phyloP scores from a whole-genome alignment of 208 protist genomes.

The Endotrypanum monterogeii region DNA sequence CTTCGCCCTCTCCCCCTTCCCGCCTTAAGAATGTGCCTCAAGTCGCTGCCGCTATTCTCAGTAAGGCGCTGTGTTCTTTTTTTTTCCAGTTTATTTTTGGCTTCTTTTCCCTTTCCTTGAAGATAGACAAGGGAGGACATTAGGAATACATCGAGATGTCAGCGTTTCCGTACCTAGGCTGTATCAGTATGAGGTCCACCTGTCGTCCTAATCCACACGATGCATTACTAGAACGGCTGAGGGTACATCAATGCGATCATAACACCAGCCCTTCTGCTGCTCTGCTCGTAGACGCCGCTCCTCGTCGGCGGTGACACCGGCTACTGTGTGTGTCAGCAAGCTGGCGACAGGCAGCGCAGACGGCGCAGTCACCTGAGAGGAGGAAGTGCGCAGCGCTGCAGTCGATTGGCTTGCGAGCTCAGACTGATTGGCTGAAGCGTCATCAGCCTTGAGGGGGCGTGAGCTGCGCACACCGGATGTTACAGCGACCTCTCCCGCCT shows the following conservation, averaged over 20 bases:
- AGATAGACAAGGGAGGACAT: no score
- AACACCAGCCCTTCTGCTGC: conserved; percentile 39
- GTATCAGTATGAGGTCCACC: neutral
- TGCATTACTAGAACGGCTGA: conserved; percentile 30
- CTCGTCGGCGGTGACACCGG: conserved; percentile 72
- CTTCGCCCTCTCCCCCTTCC: no score
- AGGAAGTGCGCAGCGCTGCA: neutral
- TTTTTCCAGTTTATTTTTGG: neutral
- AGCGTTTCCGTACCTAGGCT: neutral
- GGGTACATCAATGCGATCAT: conserved; percentile 55
- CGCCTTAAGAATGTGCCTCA: no score
- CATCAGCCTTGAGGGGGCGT: neutral
- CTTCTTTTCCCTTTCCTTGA: no score
- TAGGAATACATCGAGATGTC: neutral
- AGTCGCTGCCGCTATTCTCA: no score
- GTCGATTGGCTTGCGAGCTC: neutral
- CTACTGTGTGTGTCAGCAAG: conserved; percentile 57
- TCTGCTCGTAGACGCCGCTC: conserved; percentile 30
- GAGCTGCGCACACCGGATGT: neutral
- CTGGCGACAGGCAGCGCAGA: conserved; percentile 39
- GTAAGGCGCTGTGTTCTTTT: neutral
- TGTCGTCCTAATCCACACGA: conserved; percentile 12
- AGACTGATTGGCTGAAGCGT: neutral
- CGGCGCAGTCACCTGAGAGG: neutral
- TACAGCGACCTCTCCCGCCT: neutral